These are phyloP conservation scores for Monsonia emarginata DNA, from an alignment of 441 rosid species.

Conservation along the genomic window DNA sequence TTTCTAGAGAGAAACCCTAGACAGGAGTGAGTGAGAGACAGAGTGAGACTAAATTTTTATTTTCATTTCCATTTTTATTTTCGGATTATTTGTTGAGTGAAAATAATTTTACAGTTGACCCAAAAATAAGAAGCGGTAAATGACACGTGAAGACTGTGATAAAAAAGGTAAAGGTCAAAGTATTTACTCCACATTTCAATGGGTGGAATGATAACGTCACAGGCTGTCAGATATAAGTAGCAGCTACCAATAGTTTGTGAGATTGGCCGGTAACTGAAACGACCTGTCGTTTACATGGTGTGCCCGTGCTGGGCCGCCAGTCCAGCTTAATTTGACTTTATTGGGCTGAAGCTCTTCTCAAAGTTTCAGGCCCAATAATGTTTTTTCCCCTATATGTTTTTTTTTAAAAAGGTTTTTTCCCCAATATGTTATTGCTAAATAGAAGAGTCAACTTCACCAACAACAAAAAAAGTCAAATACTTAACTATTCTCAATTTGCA, in stretches of 20 bases:
- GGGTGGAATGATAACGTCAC: not conserved
- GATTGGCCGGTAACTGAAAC: not conserved
- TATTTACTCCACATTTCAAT: not conserved
- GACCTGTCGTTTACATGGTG: not conserved
- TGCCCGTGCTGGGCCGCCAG: too few relatives aligned
- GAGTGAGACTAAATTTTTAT: not conserved
- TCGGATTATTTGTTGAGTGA: not conserved
- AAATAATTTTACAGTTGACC: not conserved
- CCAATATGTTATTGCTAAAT: too few relatives aligned
- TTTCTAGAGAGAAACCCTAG: constrained; percentile 6
- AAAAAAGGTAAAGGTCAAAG: not conserved
- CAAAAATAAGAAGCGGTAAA: not conserved
- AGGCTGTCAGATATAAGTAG: not conserved
- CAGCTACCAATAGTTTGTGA: not conserved
- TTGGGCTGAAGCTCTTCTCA: too few relatives aligned
- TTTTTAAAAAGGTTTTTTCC: too few relatives aligned
- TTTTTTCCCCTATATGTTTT: too few relatives aligned
- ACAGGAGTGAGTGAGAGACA: not conserved
- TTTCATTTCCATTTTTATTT: not conserved
- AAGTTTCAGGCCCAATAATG: too few relatives aligned
- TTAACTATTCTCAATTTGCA: too few relatives aligned
- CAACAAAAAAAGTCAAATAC: too few relatives aligned
- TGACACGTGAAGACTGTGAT: not conserved
- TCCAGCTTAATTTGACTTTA: too few relatives aligned
- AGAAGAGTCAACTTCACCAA: too few relatives aligned